Evolutionary conservation across 2,329 filamentous ascomycete genomes (phyloP).

Genomic region (Nannizziopsis barbatae): DNA sequence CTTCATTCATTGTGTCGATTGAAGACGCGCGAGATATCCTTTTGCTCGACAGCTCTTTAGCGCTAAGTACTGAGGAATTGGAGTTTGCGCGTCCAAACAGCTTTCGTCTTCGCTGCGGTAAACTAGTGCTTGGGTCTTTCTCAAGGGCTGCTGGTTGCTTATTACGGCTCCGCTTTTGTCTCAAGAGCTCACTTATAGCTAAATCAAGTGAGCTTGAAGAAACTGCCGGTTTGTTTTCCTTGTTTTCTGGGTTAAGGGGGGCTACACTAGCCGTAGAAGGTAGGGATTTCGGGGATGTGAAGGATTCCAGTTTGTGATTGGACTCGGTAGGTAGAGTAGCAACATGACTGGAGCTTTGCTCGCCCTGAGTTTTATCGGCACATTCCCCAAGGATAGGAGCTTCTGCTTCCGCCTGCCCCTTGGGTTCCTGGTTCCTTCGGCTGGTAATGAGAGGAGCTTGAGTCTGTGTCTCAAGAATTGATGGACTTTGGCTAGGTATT

Average conservation of each 20-base stretch:
- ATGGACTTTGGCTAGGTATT: slow-evolving; percentile 20
- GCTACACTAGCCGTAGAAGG: slow-evolving; percentile 18
- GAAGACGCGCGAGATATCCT: slow-evolving; percentile 37
- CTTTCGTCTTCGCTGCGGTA: slow-evolving; percentile 24
- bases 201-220: slow-evolving; percentile 10
- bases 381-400: neutral
- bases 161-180: slow-evolving; percentile 29
- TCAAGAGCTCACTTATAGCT: slow-evolving; percentile 33
- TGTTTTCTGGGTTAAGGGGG: slow-evolving; percentile 1
- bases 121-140: slow-evolving; percentile 14
- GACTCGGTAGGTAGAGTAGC: slow-evolving; percentile 10
- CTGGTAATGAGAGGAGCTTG: neutral
- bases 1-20: slow-evolving; percentile 40
- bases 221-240: slow-evolving; percentile 4
- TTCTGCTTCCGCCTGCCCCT: neutral
- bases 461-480: slow-evolving; percentile 18
- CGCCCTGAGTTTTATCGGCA: neutral
- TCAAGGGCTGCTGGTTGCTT: slow-evolving; percentile 20
- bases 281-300: slow-evolving; percentile 15
- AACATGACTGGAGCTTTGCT: neutral
- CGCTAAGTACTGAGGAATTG: slow-evolving; percentile 25
- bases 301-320: slow-evolving; percentile 8
- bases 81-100: slow-evolving; percentile 36
- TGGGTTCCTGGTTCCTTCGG: neutral
- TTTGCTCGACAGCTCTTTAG: slow-evolving; percentile 6